Conservation (phyloP, 139 green algal genomes). For the Trebouxia sp. region DNA sequence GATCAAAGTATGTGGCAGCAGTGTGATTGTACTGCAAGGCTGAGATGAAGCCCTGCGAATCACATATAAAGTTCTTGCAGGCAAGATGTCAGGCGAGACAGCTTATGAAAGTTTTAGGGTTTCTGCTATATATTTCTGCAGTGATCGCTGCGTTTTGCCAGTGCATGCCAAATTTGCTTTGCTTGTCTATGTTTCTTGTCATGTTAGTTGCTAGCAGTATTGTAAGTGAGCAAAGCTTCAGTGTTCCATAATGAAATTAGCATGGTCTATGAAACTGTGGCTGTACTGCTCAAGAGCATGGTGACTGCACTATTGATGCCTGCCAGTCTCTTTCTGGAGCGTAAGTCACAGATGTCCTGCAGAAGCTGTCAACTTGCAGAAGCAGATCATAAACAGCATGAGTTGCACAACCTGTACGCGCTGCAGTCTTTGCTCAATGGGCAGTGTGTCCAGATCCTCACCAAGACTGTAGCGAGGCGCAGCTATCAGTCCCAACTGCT, state of each 20-base stretch:
- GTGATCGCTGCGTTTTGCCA: background rate
- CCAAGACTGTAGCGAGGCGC: background rate
- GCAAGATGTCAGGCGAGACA: background rate
- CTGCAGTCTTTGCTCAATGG: background rate
- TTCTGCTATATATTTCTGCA: background rate
- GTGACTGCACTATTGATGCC: background rate
- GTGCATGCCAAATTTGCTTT: background rate
- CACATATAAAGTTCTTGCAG: background rate
- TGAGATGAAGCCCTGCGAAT: conserved; percentile 55
- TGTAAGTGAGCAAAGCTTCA: too few species aligned
- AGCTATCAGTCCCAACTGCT: background rate
- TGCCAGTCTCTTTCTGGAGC: background rate
- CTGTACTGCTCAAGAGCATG: background rate
- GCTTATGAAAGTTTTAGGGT: background rate
- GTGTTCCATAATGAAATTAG: too few species aligned
- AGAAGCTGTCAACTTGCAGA: too few species aligned
- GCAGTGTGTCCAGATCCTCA: background rate
- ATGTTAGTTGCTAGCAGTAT: background rate
- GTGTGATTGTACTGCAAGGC: conserved; percentile 67
- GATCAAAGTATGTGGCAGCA: conserved; percentile 55
- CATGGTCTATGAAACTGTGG: too few species aligned
- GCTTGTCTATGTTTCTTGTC: background rate
- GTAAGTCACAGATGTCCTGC: background rate
- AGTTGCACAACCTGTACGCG: background rate
- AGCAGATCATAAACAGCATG: too few species aligned